Evolutionary conservation across 805 yeast genomes (phyloP).

Genomic region (Jamesozyma spencerorum): DNA sequence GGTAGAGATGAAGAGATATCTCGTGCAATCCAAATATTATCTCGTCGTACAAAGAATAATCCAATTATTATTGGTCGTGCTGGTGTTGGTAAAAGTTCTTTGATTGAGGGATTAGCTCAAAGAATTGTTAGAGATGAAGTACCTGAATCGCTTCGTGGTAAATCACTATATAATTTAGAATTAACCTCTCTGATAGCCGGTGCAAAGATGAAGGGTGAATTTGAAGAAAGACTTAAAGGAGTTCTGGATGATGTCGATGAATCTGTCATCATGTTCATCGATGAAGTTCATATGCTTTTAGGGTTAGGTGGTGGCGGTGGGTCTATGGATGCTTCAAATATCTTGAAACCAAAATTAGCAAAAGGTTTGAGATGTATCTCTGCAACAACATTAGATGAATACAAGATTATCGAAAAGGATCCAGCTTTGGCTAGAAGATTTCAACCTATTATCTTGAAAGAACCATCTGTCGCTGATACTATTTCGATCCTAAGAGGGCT

Average conservation of each 20-base stretch:
- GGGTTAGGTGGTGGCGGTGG: slow-evolving; percentile 94
- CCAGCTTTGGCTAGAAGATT: slow-evolving; percentile 92
- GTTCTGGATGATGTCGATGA: slow-evolving; percentile 80
- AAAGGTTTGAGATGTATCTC: slow-evolving; percentile 93
- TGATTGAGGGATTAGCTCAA: slow-evolving; percentile 95
- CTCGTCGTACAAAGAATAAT: slow-evolving; percentile 88
- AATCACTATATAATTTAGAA: slow-evolving; percentile 75
- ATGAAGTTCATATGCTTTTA: slow-evolving; percentile 80
- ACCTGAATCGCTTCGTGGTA: slow-evolving; percentile 86
- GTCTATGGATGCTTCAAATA: slow-evolving; percentile 88
- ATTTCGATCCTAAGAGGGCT: slow-evolving; percentile 87
- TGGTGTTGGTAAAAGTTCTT: slow-evolving; percentile 96
- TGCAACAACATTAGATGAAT: slow-evolving; percentile 93
- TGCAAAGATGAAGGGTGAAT: slow-evolving; percentile 92
- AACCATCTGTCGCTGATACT: slow-evolving; percentile 86
- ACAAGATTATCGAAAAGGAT: slow-evolving; percentile 90
- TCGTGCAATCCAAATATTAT: slow-evolving; percentile 83
- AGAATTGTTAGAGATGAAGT: slow-evolving; percentile 86
- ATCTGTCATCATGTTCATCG: slow-evolving; percentile 71
- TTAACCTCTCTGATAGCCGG: slow-evolving; percentile 87
- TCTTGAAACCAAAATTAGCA: slow-evolving; percentile 88
- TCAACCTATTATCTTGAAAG: slow-evolving; percentile 77
- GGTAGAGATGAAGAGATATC: slow-evolving; percentile 94
- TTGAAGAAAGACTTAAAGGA: slow-evolving; percentile 78
- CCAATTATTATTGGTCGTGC: slow-evolving; percentile 94